Conservation (phyloP, 768 basidiomycete species). For the Piloderma croceum region DNA sequence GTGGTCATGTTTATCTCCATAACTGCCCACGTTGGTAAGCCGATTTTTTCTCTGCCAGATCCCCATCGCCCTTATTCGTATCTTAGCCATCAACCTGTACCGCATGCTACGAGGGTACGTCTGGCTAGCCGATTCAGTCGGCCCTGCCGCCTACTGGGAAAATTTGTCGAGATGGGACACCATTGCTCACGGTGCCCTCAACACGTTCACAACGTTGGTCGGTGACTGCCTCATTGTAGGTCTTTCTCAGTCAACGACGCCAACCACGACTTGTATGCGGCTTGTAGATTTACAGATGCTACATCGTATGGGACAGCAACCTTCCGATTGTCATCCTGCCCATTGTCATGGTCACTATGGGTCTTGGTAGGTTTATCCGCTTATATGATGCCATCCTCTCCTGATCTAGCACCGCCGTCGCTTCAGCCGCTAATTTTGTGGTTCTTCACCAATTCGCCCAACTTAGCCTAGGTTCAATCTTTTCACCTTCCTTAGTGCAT, state of each 20-base stretch:
- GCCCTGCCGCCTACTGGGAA: slow-evolving; percentile 10
- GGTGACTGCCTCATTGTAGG: slow-evolving; percentile 14
- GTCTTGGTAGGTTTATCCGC: slow-evolving; percentile 7
- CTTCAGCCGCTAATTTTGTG: background rate
- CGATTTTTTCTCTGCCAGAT: no score
- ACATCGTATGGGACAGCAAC: slow-evolving; percentile 15
- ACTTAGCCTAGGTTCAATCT: background rate
- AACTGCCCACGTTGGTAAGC: slow-evolving; percentile 14
- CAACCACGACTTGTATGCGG: no score
- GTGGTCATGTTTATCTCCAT: slow-evolving; percentile 13
- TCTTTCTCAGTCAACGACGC: no score
- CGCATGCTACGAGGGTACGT: slow-evolving; percentile 17
- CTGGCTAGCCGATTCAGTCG: slow-evolving; percentile 4
- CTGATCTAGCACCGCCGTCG: background rate
- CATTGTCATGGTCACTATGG: slow-evolving; percentile 9
- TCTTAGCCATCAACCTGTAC: slow-evolving; percentile 17
- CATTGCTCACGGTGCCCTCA: slow-evolving; percentile 12
- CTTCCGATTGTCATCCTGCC: slow-evolving; percentile 12
- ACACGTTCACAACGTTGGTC: slow-evolving; percentile 14
- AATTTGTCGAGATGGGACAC: slow-evolving; percentile 17
- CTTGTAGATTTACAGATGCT: slow-evolving; percentile 18
- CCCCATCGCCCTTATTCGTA: no score
- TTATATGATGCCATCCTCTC: background rate
- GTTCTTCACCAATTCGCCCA: background rate
- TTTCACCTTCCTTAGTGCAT: background rate